Evolutionary conservation across 495 filamentous ascomycete species (phyloP).

Genomic region (Margaritispora aquatica): DNA sequence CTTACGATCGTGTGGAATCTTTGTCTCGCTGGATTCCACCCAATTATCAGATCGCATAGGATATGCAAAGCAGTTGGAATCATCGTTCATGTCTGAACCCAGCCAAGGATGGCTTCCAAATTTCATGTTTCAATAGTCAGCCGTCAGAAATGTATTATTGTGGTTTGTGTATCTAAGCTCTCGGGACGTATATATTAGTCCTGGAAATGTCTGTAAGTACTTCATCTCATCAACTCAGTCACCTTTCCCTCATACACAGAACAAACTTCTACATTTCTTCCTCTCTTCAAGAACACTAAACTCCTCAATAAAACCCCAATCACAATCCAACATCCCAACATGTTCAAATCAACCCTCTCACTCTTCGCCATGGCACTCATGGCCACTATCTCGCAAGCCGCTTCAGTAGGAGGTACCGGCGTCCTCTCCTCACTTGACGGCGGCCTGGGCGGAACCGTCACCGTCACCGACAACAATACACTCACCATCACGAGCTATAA

Average conservation of each 20-base stretch:
- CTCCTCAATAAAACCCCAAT: background rate
- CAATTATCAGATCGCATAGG: background rate
- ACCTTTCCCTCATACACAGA: background rate
- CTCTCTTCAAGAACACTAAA: background rate
- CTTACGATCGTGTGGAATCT: background rate
- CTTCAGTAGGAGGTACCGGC: background rate
- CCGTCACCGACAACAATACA: conserved; percentile 8
- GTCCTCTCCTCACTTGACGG: conserved; percentile 10
- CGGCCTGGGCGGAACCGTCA: conserved; percentile 16
- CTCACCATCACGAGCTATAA: conserved; percentile 13
- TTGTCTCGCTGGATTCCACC: background rate
- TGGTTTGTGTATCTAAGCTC: too few species aligned
- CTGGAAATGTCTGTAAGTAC: too few species aligned
- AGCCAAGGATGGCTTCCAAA: background rate
- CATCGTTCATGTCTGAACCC: background rate
- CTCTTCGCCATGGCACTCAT: background rate
- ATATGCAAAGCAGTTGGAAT: background rate
- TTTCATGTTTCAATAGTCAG: background rate
- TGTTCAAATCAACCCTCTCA: background rate
- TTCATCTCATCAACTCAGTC: background rate
- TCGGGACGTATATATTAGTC: too few species aligned
- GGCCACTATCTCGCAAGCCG: background rate
- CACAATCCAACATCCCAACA: background rate
- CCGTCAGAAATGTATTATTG: background rate
- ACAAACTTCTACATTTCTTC: background rate